Base-by-base conservation (phyloP, 1,284 basidiomycete genomes). In the Hemileia vastatrix region DNA sequence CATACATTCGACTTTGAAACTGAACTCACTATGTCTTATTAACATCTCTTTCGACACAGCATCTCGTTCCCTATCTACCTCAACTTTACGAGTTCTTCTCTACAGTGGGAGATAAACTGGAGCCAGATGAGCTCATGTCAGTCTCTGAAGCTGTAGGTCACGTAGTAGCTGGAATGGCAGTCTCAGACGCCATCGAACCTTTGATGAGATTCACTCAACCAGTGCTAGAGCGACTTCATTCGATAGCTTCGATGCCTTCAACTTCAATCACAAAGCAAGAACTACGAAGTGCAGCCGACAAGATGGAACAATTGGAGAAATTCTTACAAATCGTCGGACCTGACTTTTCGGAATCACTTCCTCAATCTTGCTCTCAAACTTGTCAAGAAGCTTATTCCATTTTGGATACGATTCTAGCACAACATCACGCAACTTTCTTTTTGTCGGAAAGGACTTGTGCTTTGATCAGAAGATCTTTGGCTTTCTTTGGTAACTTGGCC, bases 111-210 rank as follows among this genome's bases (percentile, higher is more conserved):
- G 73, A 76, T 36, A 89, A 87, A 73, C 80, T 99, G 44, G 79
- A 80, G 11, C 89, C 92, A 72, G 88, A 92, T 47, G 95, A 98
- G 75, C 83, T 86, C 71, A 82, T 89, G 32, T 86, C 93, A 74
- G 86, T 99, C n/a, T 93, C 92, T 71, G 91, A 95, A 75, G 94
- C 92, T 3, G 91, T 98, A 63, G 92, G 90, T 1, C 86, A 90
- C 76, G 89, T 99, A 63, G 92, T 99, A 64, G 87, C 87, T 32
- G 87, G 86, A 0, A 93, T 97, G 89, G 85, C 87, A 1, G 84
- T 86, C 81, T 84, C 86, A 57, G 83, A 84, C 67, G 89, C 90
- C 11, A 88, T 90, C 1, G 82, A 85, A 66, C 89, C 87, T 0
- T 80, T 98, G 52, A 84, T 85, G 68, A 86, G 86, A 19, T 97